Conservation (phyloP, 225 moss, liverwort and hornwort genomes). For the Antitrichia curtipendula region DNA sequence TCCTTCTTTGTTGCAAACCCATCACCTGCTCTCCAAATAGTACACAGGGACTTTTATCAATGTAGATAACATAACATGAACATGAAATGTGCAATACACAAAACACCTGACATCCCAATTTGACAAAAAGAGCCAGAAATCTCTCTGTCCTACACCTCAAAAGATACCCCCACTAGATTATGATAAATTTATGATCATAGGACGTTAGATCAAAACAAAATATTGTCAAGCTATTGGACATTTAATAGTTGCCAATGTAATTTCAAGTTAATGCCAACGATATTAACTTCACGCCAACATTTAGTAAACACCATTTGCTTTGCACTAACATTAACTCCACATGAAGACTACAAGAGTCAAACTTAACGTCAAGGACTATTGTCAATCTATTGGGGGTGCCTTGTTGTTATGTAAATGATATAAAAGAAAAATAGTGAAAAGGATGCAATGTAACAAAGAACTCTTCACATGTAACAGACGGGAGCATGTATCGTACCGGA, state of each 20-base stretch:
- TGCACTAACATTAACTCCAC: not conserved
- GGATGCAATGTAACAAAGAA: not conserved
- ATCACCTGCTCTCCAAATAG: conserved; percentile 49
- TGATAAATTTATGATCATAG: not conserved
- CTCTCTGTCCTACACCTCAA: not conserved
- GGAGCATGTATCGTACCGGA: conserved; percentile 23
- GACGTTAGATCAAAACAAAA: not conserved
- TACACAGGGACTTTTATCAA: not conserved
- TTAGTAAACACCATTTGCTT: not conserved
- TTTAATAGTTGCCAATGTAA: not conserved
- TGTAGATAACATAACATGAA: not conserved
- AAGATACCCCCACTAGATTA: not conserved
- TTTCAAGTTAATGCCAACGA: not conserved
- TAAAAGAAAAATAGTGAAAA: not conserved
- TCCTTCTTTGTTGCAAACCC: conserved; percentile 77
- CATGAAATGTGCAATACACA: too few species aligned
- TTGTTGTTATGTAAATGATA: not conserved
- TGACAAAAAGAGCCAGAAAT: not conserved
- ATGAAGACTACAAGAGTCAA: not conserved
- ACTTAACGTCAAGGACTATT: not conserved
- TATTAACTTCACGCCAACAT: not conserved
- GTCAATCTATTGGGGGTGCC: not conserved
- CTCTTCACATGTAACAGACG: not conserved
- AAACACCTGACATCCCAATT: too few species aligned
- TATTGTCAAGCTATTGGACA: not conserved